These are phyloP conservation scores for Parietaria judaica DNA, from an alignment of 306 rosid species.

Conservation along the genomic window DNA sequence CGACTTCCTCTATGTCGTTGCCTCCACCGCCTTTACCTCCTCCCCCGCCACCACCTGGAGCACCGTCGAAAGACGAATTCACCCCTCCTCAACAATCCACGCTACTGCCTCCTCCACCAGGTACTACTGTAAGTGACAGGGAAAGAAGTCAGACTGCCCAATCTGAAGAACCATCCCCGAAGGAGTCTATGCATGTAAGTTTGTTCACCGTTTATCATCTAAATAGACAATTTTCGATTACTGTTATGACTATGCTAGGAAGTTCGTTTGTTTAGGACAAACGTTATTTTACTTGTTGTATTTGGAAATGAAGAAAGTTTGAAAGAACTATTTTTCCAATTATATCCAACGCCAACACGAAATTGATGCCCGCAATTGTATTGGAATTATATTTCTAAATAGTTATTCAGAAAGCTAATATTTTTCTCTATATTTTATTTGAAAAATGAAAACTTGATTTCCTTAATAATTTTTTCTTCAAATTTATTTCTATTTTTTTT, in stretches of 20 bases:
- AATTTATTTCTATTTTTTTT: too few species aligned
- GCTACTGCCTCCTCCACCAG: constrained; percentile 68
- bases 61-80: constrained; percentile 69
- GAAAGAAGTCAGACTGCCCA: constrained; percentile 48
- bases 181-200: constrained; percentile 57
- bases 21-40: constrained; percentile 91
- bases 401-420: too few species aligned
- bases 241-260: too few species aligned
- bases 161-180: constrained; percentile 45
- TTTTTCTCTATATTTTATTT: too few species aligned
- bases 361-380: too few species aligned
- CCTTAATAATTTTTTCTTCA: too few species aligned
- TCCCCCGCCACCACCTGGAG: constrained; percentile 99
- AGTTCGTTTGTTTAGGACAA: neutral
- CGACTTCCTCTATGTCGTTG: constrained; percentile 47
- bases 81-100: constrained; percentile 74
- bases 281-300: neutral
- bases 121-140: constrained; percentile 45
- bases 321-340: too few species aligned
- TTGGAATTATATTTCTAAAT: too few species aligned
- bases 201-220: neutral
- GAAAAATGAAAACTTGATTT: too few species aligned
- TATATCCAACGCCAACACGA: too few species aligned
- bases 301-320: too few species aligned
- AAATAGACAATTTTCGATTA: too few species aligned